phyloP scores from a whole-genome alignment of 805 yeast genomes.

The Zygosaccharomyces rouxii region DNA sequence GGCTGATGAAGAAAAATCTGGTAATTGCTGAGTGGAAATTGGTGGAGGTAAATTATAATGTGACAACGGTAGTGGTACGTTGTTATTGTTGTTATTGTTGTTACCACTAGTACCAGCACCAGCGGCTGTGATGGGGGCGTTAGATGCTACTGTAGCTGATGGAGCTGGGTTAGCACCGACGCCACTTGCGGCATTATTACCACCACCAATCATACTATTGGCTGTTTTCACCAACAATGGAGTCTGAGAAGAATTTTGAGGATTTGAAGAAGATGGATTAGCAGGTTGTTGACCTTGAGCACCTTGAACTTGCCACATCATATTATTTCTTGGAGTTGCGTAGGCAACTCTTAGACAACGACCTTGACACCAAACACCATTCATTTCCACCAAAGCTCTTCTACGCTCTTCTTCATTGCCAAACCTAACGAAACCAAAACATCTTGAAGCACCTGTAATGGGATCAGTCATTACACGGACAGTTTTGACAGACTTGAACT shows the following conservation, averaged over 20 bases:
- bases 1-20: conserved; percentile 22
- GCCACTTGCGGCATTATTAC: not conserved
- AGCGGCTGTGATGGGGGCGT: not conserved
- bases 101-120: conserved; percentile 4
- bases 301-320: conserved; percentile 19
- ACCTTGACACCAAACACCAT: conserved; percentile 77
- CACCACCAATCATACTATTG: conserved; percentile 9
- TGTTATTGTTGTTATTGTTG: not conserved
- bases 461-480: conserved; percentile 87
- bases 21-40: conserved; percentile 5
- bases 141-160: not conserved
- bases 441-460: conserved; percentile 66
- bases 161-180: no score
- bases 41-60: conserved; percentile 9
- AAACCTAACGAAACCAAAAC: conserved; percentile 79
- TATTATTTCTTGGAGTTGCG: conserved; percentile 65
- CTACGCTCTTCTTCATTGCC: conserved; percentile 65
- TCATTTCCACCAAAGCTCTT: conserved; percentile 67
- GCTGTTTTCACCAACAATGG: conserved; percentile 16
- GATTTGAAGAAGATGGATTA: conserved; percentile 3
- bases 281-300: conserved; percentile 22
- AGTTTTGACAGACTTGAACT: conserved; percentile 63
- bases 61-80: conserved; percentile 12
- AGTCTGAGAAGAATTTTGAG: conserved; percentile 4
- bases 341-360: conserved; percentile 71